Conservation (phyloP, 805 yeast genomes). For the Schwanniomyces pseudopolymorphus region DNA sequence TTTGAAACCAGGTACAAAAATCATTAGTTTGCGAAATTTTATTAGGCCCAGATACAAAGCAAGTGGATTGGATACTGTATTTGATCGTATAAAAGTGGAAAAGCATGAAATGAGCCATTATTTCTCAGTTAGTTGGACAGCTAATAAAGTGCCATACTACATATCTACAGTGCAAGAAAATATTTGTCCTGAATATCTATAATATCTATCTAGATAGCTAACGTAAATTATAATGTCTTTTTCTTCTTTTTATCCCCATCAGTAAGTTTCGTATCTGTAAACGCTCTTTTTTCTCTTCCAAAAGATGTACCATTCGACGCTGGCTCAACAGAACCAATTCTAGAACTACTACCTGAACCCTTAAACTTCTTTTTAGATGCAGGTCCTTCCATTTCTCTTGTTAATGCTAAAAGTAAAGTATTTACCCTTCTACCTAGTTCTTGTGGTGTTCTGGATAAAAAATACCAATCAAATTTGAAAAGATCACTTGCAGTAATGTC, state of each 20-base stretch:
- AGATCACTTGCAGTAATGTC: constrained; percentile 59
- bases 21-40: constrained; percentile 76
- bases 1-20: constrained; percentile 69
- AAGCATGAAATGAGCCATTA: constrained; percentile 59
- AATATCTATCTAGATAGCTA: background rate
- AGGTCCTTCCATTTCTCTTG: constrained; percentile 68
- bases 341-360: constrained; percentile 20
- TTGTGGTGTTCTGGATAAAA: constrained; percentile 67
- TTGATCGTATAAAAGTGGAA: constrained; percentile 65
- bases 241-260: constrained; percentile 5
- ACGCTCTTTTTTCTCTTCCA: constrained; percentile 4
- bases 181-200: constrained; percentile 34
- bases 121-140: constrained; percentile 88
- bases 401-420: constrained; percentile 64
- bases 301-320: background rate
- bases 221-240: background rate
- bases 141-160: constrained; percentile 76
- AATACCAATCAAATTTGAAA: constrained; percentile 73
- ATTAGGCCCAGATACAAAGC: constrained; percentile 75
- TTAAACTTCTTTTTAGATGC: constrained; percentile 48
- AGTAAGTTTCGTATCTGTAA: background rate
- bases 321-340: constrained; percentile 40
- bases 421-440: constrained; percentile 70
- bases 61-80: constrained; percentile 50
- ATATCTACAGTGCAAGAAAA: constrained; percentile 62